Base-by-base conservation (phyloP, 306 rosid species). In the Cicer arietinum region DNA sequence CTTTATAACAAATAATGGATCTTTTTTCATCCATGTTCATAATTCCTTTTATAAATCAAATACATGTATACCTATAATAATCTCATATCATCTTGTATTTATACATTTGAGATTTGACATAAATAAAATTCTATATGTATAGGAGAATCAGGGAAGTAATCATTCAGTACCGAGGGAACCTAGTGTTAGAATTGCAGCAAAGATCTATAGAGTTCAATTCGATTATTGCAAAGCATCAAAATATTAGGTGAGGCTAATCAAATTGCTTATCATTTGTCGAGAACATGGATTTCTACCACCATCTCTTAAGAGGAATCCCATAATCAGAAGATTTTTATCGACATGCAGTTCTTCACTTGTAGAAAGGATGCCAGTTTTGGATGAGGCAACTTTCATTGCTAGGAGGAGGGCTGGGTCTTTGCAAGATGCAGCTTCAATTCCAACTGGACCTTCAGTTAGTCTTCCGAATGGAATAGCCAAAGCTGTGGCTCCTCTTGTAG, bases 361-460 rank as follows among this genome's bases (percentile, higher is more conserved):
- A 72, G 98, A 92, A 87, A 89, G 99, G 87, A 94, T 94, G 99
- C 99, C 98, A 53, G 94, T 92, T 82, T 84, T 94, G 81, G 93
- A 94, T 75, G 97, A 91, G 84, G 97, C 90, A 68, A 73, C 90
- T 59, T 94, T 86, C 81, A 73, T 85, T 69, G 93, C 91, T 66
- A 85, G 89, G 84, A 85, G 89, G 84, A 90, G 82, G 87, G 85
- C 85, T 67, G 96, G 92, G 81, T 85, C 94, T 51, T 67, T 89
- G 42, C 82, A 88, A 51, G 77, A 83, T 10, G 62, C 86, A 43
- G 80, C 82, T 80, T 90, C 92, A 66, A 74, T 87, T 86, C 45
- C 92, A 79, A 40, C 85, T 60, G 84, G 35, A 18, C 76, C 93
- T 73, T 84, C 93, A 75, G 83, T 89, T 82, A 88, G 64, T 85